These are phyloP conservation scores for Dendrocalamus latiflorus DNA, from an alignment of 202 grass and related monocot species.

Conservation along the genomic window DNA sequence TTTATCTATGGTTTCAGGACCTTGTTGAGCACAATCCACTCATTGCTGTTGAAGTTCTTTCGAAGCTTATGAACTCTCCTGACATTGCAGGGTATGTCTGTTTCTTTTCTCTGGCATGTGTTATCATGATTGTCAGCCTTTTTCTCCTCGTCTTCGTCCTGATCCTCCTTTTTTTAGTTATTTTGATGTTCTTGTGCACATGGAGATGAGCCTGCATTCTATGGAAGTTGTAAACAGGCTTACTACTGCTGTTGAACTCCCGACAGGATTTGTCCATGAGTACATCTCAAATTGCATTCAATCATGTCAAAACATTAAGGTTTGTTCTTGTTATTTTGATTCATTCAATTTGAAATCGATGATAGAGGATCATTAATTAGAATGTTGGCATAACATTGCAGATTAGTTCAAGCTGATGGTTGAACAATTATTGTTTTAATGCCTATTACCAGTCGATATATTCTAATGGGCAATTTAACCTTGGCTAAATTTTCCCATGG, in stretches of 20 bases:
- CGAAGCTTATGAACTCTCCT: slow-evolving; percentile 89
- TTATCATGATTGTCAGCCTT: neutral
- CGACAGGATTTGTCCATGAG: slow-evolving; percentile 87
- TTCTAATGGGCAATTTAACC: neutral
- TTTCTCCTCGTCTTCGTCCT: slow-evolving; percentile 10
- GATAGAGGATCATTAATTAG: neutral
- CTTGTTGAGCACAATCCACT: slow-evolving; percentile 96
- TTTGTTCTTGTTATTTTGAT: slow-evolving; percentile 32
- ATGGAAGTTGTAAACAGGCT: slow-evolving; percentile 99
- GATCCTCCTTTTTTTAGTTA: slow-evolving; percentile 52
- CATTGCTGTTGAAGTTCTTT: slow-evolving; percentile 95
- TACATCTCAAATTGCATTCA: slow-evolving; percentile 98
- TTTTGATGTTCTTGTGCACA: slow-evolving; percentile 92
- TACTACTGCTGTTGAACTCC: slow-evolving; percentile 90
- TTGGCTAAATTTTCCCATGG: neutral
- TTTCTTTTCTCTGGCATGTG: slow-evolving; percentile 22
- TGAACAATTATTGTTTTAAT: neutral
- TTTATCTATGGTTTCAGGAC: slow-evolving; percentile 53
- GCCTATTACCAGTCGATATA: neutral
- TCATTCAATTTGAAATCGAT: slow-evolving; percentile 21
- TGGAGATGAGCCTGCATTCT: slow-evolving; percentile 99
- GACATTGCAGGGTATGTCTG: slow-evolving; percentile 74
- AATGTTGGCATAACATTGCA: neutral
- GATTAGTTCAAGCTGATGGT: slow-evolving; percentile 3
- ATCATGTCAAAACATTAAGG: slow-evolving; percentile 99